Evolutionary conservation across 139 green algal species (phyloP).

Genomic region (Monoraphidium neglectum): DNA sequence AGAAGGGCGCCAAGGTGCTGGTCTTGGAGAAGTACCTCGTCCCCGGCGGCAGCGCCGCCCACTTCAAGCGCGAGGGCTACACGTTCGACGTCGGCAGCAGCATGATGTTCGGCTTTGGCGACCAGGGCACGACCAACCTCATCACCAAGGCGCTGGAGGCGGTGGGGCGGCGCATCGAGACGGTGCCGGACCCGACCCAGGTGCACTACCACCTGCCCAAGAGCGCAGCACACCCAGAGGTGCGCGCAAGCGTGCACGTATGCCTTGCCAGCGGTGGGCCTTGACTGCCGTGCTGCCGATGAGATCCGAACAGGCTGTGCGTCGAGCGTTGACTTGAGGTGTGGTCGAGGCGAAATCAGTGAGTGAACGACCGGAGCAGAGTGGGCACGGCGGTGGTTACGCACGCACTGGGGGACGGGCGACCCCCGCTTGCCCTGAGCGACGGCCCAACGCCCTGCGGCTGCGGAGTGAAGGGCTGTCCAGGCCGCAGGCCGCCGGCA

Average conservation of each 20-base stretch:
- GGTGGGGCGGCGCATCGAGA: slow-evolving; percentile 84
- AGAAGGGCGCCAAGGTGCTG: slow-evolving; percentile 79
- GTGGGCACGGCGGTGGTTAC: no score
- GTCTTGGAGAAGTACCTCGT: slow-evolving; percentile 79
- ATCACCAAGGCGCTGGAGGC: slow-evolving; percentile 87
- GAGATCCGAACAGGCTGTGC: no score
- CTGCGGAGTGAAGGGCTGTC: no score
- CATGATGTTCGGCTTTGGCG: slow-evolving; percentile 98
- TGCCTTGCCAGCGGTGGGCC: no score
- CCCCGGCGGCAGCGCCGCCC: slow-evolving; percentile 74
- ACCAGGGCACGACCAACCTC: slow-evolving; percentile 93
- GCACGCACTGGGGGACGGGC: no score
- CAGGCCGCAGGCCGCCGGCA: no score
- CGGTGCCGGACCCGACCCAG: slow-evolving; percentile 89
- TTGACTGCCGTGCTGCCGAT: no score
- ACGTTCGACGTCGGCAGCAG: slow-evolving; percentile 94
- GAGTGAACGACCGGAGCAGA: no score
- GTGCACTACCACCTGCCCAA: slow-evolving; percentile 94
- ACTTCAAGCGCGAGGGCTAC: slow-evolving; percentile 91
- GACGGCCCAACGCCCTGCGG: no score
- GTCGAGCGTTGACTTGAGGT: no score
- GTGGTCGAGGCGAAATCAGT: no score
- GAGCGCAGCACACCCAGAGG: slow-evolving; percentile 63
- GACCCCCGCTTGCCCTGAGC: no score
- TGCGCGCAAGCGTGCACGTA: slow-evolving; percentile 4